Conservation (phyloP, 2,329 filamentous ascomycete genomes). For the Phaeosphaeriaceae sp. region DNA sequence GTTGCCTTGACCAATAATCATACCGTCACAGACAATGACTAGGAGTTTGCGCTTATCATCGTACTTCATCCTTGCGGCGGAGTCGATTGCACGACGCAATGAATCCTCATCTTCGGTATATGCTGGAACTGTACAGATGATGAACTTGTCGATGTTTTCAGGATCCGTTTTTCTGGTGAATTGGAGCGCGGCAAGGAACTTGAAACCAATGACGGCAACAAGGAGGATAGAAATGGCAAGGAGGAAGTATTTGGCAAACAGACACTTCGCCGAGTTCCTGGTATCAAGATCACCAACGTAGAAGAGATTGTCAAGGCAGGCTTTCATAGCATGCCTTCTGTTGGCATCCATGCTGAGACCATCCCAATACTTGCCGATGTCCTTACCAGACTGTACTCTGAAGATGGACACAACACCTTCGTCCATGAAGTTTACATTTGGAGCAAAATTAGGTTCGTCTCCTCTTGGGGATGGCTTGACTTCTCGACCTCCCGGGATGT, state of each 20-base stretch:
- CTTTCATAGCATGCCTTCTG: constrained; percentile 71
- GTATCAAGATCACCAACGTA: constrained; percentile 93
- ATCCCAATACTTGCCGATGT: constrained; percentile 85
- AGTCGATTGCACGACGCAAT: constrained; percentile 94
- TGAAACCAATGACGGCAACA: constrained; percentile 85
- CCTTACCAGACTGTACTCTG: constrained; percentile 73
- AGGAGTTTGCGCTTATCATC: constrained; percentile 98
- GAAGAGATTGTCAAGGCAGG: constrained; percentile 92
- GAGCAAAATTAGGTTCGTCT: constrained; percentile 48
- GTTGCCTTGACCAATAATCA: constrained; percentile 99
- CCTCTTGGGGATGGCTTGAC: constrained; percentile 60
- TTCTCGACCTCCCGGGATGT: constrained; percentile 75
- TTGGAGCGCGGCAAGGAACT: constrained; percentile 94
- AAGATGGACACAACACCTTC: constrained; percentile 76
- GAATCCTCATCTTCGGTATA: constrained; percentile 99
- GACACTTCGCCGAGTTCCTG: constrained; percentile 80
- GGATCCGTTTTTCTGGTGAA: constrained; percentile 90
- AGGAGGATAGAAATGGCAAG: constrained; percentile 83
- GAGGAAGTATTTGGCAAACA: constrained; percentile 88
- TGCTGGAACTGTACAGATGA: constrained; percentile 96
- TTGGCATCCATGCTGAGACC: constrained; percentile 65
- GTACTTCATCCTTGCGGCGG: constrained; percentile 91
- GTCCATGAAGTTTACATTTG: constrained; percentile 81
- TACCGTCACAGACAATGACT: constrained; percentile 92
- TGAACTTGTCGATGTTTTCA: constrained; percentile 96